phyloP scores from a whole-genome alignment of 495 filamentous ascomycete genomes.

The Penicillium turbatum region DNA sequence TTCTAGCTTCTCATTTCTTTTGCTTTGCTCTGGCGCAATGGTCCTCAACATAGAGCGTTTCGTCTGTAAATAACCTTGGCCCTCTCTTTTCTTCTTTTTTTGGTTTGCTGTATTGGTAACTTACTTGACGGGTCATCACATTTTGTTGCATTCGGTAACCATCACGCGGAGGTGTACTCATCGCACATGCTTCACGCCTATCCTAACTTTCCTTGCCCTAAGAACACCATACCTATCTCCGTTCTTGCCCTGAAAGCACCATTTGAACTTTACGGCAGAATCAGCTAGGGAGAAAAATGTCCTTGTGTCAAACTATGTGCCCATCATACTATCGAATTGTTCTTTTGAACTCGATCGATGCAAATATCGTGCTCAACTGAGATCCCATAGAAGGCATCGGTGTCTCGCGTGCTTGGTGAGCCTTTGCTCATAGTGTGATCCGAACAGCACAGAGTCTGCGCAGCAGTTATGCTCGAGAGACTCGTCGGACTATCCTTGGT shows the following conservation, averaged over 20 bases:
- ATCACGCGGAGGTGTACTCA: not conserved
- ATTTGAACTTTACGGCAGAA: not conserved
- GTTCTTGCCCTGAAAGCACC: not conserved
- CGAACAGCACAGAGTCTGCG: slow-evolving; percentile 30
- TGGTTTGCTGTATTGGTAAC: not conserved
- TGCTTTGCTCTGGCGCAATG: slow-evolving; percentile 19
- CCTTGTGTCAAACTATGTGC: not conserved
- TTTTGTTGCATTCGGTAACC: not conserved
- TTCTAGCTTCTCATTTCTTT: slow-evolving; percentile 1
- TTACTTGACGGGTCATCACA: not conserved
- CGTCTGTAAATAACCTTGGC: slow-evolving; percentile 26
- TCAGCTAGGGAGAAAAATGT: not conserved
- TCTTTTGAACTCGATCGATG: slow-evolving; percentile 14
- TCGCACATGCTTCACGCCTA: not conserved
- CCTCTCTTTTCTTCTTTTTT: slow-evolving; percentile 3
- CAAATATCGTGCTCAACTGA: slow-evolving; percentile 35
- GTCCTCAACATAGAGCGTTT: slow-evolving; percentile 31
- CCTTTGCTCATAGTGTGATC: slow-evolving; percentile 15
- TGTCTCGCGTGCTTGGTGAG: slow-evolving; percentile 9
- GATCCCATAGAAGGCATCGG: slow-evolving; percentile 25
- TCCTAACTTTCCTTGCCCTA: not conserved
- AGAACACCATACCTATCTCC: not conserved
- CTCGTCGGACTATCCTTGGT: slow-evolving; percentile 13
- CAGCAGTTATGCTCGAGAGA: slow-evolving; percentile 15
- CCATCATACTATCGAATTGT: slow-evolving; percentile 8